A percentile compares a stretch with the other conserved stretches of the same genome.
These are phyloP conservation scores for California macrophylla DNA, from an alignment of 441 rosid genomes.

Conservation along the genomic window DNA sequence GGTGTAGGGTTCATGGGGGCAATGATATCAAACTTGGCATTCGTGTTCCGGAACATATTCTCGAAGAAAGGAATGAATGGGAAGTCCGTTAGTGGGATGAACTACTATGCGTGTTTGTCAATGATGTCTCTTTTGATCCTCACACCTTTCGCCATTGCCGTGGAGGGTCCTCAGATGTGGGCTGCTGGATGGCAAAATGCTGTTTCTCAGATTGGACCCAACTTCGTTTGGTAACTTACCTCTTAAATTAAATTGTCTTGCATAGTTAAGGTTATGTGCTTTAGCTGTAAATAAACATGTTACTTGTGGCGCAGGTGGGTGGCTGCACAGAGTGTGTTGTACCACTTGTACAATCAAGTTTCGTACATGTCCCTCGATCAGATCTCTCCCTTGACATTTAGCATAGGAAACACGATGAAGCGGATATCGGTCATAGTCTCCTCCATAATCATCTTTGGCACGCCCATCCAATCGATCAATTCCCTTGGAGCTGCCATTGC, in stretches of 20 bases:
- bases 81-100: constrained; percentile 85
- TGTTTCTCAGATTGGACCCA: constrained; percentile 64
- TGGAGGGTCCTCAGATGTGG: constrained; percentile 93
- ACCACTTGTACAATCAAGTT: constrained; percentile 84
- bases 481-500: constrained; percentile 91
- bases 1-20: constrained; percentile 89
- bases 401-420: constrained; percentile 91
- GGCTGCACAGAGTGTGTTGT: constrained; percentile 82
- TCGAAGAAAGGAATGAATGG: constrained; percentile 95
- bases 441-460: constrained; percentile 81
- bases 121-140: constrained; percentile 75
- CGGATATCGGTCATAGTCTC: constrained; percentile 75
- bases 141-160: constrained; percentile 80
- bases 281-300: too few relatives aligned
- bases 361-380: constrained; percentile 93
- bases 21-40: constrained; percentile 88
- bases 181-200: constrained; percentile 81
- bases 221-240: constrained; percentile 46
- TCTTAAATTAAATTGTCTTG: too few relatives aligned
- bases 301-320: constrained; percentile 59
- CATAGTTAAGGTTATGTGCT: not conserved
- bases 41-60: constrained; percentile 83
- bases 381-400: constrained; percentile 78
- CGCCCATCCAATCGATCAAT: constrained; percentile 69
- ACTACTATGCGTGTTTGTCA: constrained; percentile 84